Evolutionary conservation across 2,329 filamentous ascomycete species (phyloP).

Genomic region (Venturia aucupariae): DNA sequence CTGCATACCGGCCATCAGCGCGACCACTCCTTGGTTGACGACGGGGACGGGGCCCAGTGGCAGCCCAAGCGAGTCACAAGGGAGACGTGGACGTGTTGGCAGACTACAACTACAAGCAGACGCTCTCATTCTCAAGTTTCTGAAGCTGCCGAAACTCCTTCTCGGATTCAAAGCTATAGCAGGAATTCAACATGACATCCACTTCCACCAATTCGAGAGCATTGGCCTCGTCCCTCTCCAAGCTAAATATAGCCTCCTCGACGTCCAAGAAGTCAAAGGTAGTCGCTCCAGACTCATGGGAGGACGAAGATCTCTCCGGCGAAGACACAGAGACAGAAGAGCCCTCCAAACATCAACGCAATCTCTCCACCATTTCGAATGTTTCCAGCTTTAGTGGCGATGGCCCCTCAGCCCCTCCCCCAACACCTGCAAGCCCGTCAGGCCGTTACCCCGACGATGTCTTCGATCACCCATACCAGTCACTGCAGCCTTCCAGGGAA

Average conservation of each 20-base stretch:
- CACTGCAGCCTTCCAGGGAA: conserved; percentile 8
- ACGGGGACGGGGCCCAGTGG: not conserved
- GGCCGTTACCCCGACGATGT: conserved; percentile 17
- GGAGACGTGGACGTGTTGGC: not conserved
- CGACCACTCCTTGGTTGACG: not conserved
- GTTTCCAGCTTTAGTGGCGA: conserved; percentile 20
- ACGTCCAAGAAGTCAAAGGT: not conserved
- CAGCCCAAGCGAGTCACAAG: conserved; percentile 1
- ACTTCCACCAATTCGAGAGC: not conserved
- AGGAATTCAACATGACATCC: not conserved
- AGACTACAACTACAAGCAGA: not conserved
- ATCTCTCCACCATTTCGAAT: conserved; percentile 55
- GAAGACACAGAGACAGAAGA: conserved; percentile 24
- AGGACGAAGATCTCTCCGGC: conserved; percentile 54
- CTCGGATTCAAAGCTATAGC: not conserved
- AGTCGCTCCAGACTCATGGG: conserved; percentile 55
- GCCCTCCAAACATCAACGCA: conserved; percentile 18
- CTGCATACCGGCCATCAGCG: not conserved
- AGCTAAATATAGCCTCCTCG: not conserved
- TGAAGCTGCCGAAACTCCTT: not conserved
- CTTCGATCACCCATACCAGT: conserved; percentile 13
- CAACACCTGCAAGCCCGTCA: conserved; percentile 15
- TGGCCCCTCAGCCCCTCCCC: conserved; percentile 22
- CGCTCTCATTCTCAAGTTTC: not conserved
- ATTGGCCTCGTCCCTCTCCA: conserved; percentile 20